These are phyloP conservation scores for Melocanna baccifera DNA, from an alignment of 176 grass and related monocot genomes.

Conservation along the genomic window DNA sequence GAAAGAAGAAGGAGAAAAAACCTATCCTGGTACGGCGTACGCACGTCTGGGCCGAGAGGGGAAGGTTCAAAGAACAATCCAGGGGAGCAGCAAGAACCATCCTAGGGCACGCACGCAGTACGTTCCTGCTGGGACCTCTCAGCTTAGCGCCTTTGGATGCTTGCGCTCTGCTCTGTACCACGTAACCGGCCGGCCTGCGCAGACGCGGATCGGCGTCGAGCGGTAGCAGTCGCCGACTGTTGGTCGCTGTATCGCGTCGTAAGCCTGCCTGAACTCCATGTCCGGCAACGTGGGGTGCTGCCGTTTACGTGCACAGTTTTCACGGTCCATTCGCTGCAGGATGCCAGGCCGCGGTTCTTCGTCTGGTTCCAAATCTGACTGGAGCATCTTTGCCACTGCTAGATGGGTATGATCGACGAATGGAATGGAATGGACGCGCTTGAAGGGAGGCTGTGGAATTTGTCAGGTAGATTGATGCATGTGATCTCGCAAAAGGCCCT, in stretches of 20 bases:
- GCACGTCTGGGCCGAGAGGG: not conserved
- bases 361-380: not conserved
- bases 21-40: not conserved
- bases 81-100: not conserved
- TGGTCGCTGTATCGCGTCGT: not conserved
- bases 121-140: not conserved
- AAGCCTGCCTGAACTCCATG: not conserved
- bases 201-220: not conserved
- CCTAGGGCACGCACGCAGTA: not conserved
- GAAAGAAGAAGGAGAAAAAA: not conserved
- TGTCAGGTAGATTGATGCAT: not conserved
- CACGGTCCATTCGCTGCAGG: not conserved
- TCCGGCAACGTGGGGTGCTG: not conserved
- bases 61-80: not conserved
- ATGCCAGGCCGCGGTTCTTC: not conserved
- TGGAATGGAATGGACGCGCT: not conserved
- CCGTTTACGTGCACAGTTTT: not conserved
- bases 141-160: not conserved
- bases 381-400: not conserved
- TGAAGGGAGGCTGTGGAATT: not conserved
- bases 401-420: not conserved
- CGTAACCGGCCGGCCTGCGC: not conserved
- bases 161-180: not conserved
- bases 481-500: not conserved
- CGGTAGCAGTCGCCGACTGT: not conserved